Base-by-base conservation (phyloP, 2,329 filamentous ascomycete genomes). In the Ophiocordyceps robertsii region DNA sequence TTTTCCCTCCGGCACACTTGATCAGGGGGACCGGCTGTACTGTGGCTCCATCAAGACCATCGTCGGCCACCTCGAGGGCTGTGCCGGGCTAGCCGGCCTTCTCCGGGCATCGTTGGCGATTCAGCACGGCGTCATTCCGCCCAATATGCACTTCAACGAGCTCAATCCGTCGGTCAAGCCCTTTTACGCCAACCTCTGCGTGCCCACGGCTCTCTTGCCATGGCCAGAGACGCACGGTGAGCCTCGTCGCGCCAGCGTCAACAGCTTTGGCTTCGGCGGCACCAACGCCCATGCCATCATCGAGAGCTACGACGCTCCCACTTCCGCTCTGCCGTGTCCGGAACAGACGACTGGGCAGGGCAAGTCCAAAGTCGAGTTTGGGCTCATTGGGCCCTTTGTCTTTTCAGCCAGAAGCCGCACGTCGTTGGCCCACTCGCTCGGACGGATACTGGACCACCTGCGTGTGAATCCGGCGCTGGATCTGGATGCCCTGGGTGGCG, bases 231-330 rank as follows among this genome's bases (percentile, higher is more conserved):
- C 33, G n/a, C 42, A 33, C 1, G 29, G 27, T n/a, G 16, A 30
- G 14, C 43, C 43, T 33, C 59, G 66, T 2, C 62, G 68, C 10
- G 65, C 59, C 14, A 65, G 64, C 43, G 58, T 72, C 40, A 71
- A 70, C 51, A 65, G 60, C 35, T 73, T 72, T 46, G 69, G 70
- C 3, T 72, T 66, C 48, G 69, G 69, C 6, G 69, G 69, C 29
- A 68, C 67, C 1, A 70, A 71, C 39, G 62, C 60, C 0, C 69
- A 72, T 43, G 55, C 61, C 6, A 62, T 71, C 16, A 41, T 72
- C 9, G 44, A 48, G 3, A 35, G 19, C 33, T 44, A 36, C 33
- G 33, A 36, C 6, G 9, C 13, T 17, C n/a, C 9, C 33, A 3
- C n/a, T 13, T 4, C 14, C 7, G 17, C 14, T 13, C 21, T 27